Conservation (phyloP, 2,329 filamentous ascomycete genomes). For the Aspergillus arachidicola region DNA sequence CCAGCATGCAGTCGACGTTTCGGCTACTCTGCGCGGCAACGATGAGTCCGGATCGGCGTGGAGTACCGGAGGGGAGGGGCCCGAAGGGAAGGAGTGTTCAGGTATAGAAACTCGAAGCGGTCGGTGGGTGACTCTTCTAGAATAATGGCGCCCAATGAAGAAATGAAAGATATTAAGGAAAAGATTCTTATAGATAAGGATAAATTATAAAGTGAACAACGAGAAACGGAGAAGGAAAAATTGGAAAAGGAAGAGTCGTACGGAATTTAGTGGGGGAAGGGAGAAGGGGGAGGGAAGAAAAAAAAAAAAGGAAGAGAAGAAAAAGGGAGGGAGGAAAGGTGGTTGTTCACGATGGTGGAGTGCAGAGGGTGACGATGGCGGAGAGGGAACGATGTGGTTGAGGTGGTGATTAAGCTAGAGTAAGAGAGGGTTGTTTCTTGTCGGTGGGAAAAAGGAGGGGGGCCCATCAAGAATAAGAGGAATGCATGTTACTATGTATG, state of each 20-base stretch:
- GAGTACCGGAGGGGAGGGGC: slow-evolving; percentile 9
- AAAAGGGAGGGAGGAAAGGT: slow-evolving; percentile 10
- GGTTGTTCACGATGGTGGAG: slow-evolving; percentile 9
- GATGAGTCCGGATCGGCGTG: slow-evolving; percentile 14
- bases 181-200: slow-evolving; percentile 17
- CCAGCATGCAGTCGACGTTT: slow-evolving; percentile 26
- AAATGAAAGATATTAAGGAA: slow-evolving; percentile 13
- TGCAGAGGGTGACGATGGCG: background rate
- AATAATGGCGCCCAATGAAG: slow-evolving; percentile 8
- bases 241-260: slow-evolving; percentile 11
- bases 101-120: slow-evolving; percentile 17
- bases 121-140: slow-evolving; percentile 14
- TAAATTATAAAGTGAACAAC: slow-evolving; percentile 10
- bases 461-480: background rate
- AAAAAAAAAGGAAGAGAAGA: slow-evolving; percentile 19
- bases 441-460: slow-evolving; percentile 9
- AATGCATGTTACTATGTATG: slow-evolving; percentile 4
- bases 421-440: background rate
- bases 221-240: slow-evolving; percentile 15
- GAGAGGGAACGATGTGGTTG: background rate
- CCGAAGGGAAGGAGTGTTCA: slow-evolving; percentile 15
- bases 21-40: slow-evolving; percentile 11
- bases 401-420: slow-evolving; percentile 5
- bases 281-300: slow-evolving; percentile 21
- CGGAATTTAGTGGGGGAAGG: slow-evolving; percentile 13